Evolutionary conservation across 2,329 filamentous ascomycete genomes (phyloP), one percentile per base, ranked within the genome.

Genomic region (Ophioceras dolichostomum): DNA sequence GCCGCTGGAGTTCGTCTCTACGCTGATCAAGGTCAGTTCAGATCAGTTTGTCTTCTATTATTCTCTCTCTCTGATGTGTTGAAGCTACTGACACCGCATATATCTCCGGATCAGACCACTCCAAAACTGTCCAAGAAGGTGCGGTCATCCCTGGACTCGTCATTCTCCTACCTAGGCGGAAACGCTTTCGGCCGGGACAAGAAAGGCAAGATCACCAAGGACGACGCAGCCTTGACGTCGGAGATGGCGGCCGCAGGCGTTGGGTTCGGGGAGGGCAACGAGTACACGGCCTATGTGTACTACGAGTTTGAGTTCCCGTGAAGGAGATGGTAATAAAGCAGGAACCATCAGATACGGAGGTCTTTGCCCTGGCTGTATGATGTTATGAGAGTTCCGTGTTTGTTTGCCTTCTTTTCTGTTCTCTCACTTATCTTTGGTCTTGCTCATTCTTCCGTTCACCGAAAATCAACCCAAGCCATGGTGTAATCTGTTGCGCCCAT

Each of bases 231-330:
- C 20, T 61, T 84, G 52, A 78, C 83, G 30, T 81, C 78, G 27
- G 89, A 96, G 49, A 83, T 95, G 73, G 84, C 86, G 29, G 79
- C 82, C 3, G 80, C 79, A 4, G 82, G 76, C 19, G 57, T 80
- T 35, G 70, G 67, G 18, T 72, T 74, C 30, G 76, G 75, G 14
- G 83, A 87, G 41, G 79, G 79, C 38, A 69, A 74, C 48, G 87
- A 95, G 57, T 98, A 96, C 65, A 91, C 86, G 42, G 82, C 91
- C 29, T 98, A 93, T 61, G 91, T 96, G 54, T 95, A 88, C 67
- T 98, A 96, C 62, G 85, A 94, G 56, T 83, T 96, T 55, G 84
- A 91, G 54, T 77, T 96, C 40, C 67, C 68, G 22, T 67, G 22
- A 26, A 12, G 8, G n/a, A n/a, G n/a, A n/a, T n/a, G n/a, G n/a